Evolutionary conservation across 1,284 basidiomycete genomes (phyloP), one percentile per base, ranked within the genome.

Genomic region (Waitea zeae): DNA sequence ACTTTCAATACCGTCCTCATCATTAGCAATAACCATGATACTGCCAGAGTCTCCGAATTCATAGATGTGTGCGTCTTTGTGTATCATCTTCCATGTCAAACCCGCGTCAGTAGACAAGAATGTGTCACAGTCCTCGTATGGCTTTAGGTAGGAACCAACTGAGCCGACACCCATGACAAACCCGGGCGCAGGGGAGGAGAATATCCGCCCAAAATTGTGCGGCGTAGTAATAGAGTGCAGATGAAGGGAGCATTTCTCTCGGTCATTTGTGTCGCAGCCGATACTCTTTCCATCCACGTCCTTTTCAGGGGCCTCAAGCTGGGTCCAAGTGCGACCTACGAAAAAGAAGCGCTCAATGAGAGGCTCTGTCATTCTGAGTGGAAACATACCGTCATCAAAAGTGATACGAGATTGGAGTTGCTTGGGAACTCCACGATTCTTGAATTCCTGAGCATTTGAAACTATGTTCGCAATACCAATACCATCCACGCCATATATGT

Each of bases 131-230:
- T 95, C 81, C 34, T 83, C 76, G 49, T 98, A 98, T 0, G 76
- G 62, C 20, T 63, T 52, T 3, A 97, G 59, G 12, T 61, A 58
- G 12, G 67, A 56, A 2, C 92, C 90, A 18, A 96, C 67, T 0
- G 74, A 84, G 4, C 93, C 93, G 2, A 98, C 89, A 20, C 81
- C 93, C 83, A 98, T 93, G 20, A 89, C 78, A 41, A 89, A 70
- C 0, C 93, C 93, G 0, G 93, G 92, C 0, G 92, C 92, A 7
- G 86, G 79, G 0, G 88, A 90, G 1, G 89, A 93, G 56, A 97
- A 97, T 15, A 96, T 70, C 15, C 82, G 74, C 0, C 93, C 93
- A 44, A 81, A 82, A 54, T 96, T 98, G 57, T 93, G 90, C 2
- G 84, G 79, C 5, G 71, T 64, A 0, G 89, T 88, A 17, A 97